Evolutionary conservation across 2,329 filamentous ascomycete species (phyloP), one percentile per base, ranked within the genome.

Genomic region (Pestalotiopsis sp.): DNA sequence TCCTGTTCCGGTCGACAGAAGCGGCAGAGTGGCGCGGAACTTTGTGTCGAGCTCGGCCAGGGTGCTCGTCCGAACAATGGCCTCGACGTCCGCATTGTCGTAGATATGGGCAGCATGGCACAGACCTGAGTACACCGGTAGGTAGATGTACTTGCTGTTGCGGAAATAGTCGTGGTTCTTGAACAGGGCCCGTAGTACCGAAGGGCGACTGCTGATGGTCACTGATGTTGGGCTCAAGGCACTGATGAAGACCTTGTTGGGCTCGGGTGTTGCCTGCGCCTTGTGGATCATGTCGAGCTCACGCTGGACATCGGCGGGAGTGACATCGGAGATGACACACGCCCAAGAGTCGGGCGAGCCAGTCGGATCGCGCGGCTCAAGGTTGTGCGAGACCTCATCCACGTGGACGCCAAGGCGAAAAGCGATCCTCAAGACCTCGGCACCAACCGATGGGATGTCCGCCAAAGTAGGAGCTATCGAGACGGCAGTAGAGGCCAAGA

Each of bases 331-430:
- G 1, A 85, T 69, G 0, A 84, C 81, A 62, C 81, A 82, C 0
- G 83, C 82, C 83, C 83, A 85, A 25, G 73, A 78, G 27, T 82
- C 79, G 0, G 71, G 70, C 1, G 70, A 45, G 3, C 68, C 70
- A 3, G 52, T 66, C 31, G 70, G 65, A 5, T 67, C 65, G 2
- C 76, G 78, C 17, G 81, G 67, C 68, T 86, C 76, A 4, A 87
- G 71, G 27, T 81, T 79, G 45, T 80, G 72, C 0, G 84, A 85
- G 0, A 85, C 75, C 2, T 77, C 74, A n/a, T 80, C 71, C 0
- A 86, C 84, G 4, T 79, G 73, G 2, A 85, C 72, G 1, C 84
- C 84, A 3, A 87, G 75, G 1, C 84, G 78, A 68, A 87, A 86
- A 1, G 85, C 82, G 1, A 80, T 41, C 0, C 83, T 77, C 2